These are phyloP conservation scores for Pestalotiopsis sp. DNA, from an alignment of 2,329 filamentous ascomycete species.

Conservation along the genomic window DNA sequence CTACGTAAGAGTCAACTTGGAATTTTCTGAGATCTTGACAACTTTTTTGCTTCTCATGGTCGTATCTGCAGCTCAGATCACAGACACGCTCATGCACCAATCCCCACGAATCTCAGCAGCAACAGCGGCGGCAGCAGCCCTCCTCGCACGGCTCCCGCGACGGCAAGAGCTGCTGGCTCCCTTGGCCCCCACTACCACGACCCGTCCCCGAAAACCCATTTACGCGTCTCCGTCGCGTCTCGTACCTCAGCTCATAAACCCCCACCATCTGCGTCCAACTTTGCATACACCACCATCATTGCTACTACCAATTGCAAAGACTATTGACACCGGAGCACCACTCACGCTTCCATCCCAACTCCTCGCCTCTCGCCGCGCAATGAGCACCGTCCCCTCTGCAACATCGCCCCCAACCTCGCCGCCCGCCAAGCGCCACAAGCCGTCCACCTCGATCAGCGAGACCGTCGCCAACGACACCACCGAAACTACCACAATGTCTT, in stretches of 20 bases:
- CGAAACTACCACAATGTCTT: slow-evolving; percentile 32
- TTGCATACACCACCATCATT: background rate
- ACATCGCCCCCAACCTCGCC: slow-evolving; percentile 71
- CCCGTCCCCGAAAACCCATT: background rate
- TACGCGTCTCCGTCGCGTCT: slow-evolving; percentile 14
- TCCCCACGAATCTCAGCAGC: background rate
- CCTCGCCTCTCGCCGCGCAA: background rate
- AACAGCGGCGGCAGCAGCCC: no score
- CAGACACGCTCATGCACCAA: background rate
- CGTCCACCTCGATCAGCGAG: slow-evolving; percentile 37
- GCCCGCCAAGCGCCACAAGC: slow-evolving; percentile 79
- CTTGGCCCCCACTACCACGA: background rate
- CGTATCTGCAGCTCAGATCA: background rate
- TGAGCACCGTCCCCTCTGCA: slow-evolving; percentile 20
- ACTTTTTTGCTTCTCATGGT: background rate
- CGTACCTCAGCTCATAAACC: background rate
- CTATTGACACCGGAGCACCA: background rate
- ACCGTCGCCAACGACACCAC: slow-evolving; percentile 32
- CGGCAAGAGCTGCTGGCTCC: background rate
- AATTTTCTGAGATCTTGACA: background rate
- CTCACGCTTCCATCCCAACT: background rate
- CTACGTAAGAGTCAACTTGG: background rate
- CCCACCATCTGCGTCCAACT: background rate
- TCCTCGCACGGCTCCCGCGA: background rate
- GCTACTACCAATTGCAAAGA: background rate